Evolutionary conservation across 2,329 filamentous ascomycete species (phyloP).

Genomic region (Hypoxylon sp.): DNA sequence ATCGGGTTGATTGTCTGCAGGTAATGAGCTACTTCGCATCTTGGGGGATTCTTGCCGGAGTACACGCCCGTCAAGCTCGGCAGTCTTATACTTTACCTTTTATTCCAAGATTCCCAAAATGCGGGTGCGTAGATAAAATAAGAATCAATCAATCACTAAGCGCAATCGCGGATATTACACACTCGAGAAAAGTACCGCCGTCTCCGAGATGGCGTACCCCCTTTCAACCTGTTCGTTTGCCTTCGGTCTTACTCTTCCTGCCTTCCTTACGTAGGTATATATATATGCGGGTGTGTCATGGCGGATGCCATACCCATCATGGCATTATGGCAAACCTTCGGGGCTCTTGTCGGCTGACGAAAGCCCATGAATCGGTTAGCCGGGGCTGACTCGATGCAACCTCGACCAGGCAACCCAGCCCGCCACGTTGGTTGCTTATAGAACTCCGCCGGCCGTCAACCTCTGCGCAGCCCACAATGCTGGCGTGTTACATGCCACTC

Average conservation of each 20-base stretch:
- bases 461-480: conserved; percentile 29
- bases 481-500: conserved; percentile 36
- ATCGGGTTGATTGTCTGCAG: conserved; percentile 13
- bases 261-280: conserved; percentile 6
- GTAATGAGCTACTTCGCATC: conserved; percentile 13
- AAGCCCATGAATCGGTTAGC: conserved; percentile 40
- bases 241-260: conserved; percentile 17
- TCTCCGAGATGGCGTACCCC: conserved; percentile 14
- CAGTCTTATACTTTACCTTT: conserved; percentile 4
- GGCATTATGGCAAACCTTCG: conserved; percentile 31
- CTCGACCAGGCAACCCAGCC: conserved; percentile 39
- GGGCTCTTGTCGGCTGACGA: conserved; percentile 41
- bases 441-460: conserved; percentile 39
- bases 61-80: not conserved
- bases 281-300: conserved; percentile 20
- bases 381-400: conserved; percentile 46
- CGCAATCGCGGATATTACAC: conserved; percentile 8
- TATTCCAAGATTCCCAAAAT: conserved; percentile 12
- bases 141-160: conserved; percentile 10
- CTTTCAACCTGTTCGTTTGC: not conserved
- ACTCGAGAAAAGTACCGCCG: conserved; percentile 8
- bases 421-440: conserved; percentile 41
- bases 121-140: conserved; percentile 19
- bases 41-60: not conserved
- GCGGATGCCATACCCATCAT: conserved; percentile 1